Percentiles rank a stretch among this genome's conserved stretches.
Evolutionary conservation across 768 basidiomycete species (phyloP).

Genomic region (Rhodotorula toruloides): DNA sequence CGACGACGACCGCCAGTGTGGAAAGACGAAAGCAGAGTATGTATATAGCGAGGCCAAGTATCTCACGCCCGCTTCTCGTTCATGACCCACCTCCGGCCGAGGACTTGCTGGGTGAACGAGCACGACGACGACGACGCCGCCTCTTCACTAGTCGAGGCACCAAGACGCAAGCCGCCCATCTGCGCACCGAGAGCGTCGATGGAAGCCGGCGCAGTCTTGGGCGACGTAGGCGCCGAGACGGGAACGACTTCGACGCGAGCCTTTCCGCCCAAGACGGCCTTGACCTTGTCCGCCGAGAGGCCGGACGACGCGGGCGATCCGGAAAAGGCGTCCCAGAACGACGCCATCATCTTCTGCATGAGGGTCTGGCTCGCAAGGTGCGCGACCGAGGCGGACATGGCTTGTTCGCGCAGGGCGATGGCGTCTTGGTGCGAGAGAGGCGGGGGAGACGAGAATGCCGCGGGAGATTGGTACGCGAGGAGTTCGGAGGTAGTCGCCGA

Average conservation of each 20-base stretch:
- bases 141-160: not conserved
- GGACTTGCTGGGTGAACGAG: slow-evolving; percentile 12
- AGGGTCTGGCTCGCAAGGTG: slow-evolving; percentile 75
- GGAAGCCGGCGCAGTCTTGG: not conserved
- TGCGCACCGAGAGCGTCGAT: slow-evolving; percentile 14
- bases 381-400: slow-evolving; percentile 50
- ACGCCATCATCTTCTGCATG: slow-evolving; percentile 61
- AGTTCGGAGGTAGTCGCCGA: slow-evolving; percentile 39
- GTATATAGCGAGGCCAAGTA: not conserved
- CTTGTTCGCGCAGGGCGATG: not conserved
- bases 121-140: not conserved
- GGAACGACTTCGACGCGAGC: slow-evolving; percentile 31
- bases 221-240: not conserved
- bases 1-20: no score
- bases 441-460: slow-evolving; percentile 42
- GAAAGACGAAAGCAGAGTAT: not conserved
- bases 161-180: not conserved
- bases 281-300: slow-evolving; percentile 14
- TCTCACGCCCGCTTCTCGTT: slow-evolving; percentile 4
- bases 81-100: slow-evolving; percentile 5
- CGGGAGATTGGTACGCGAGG: slow-evolving; percentile 54
- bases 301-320: slow-evolving; percentile 37
- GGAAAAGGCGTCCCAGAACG: slow-evolving; percentile 89
- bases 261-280: slow-evolving; percentile 16
- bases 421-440: not conserved